Conservation (phyloP, 2,329 filamentous ascomycete species). For the Madurella fahalii region DNA sequence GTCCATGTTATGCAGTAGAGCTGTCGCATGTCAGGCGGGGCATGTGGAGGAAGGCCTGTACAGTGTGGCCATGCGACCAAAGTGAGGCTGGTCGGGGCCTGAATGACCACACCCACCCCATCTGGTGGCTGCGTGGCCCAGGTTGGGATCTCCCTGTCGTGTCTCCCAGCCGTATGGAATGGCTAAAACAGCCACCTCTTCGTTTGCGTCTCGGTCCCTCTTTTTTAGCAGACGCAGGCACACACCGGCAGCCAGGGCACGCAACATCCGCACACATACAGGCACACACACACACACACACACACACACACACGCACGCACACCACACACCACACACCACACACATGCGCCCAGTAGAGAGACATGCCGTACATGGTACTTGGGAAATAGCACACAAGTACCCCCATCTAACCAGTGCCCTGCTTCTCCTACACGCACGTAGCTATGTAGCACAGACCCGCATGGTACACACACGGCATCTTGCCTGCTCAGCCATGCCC, state of each 20-base stretch:
- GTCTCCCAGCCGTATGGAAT: neutral
- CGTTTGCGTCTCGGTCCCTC: slow-evolving; percentile 15
- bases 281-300: neutral
- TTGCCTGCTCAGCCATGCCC: slow-evolving; percentile 10
- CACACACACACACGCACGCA: slow-evolving; percentile 11
- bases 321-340: no score
- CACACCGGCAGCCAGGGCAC: neutral
- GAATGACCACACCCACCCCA: neutral
- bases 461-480: slow-evolving; percentile 13
- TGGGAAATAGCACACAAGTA: slow-evolving; percentile 14
- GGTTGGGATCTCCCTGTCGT: neutral
- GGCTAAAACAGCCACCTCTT: neutral
- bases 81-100: neutral
- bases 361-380: slow-evolving; percentile 19
- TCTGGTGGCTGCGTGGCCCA: neutral
- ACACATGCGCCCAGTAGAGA: slow-evolving; percentile 1
- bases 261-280: slow-evolving; percentile 6
- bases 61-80: neutral
- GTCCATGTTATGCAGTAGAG: neutral
- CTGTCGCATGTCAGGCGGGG: neutral
- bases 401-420: slow-evolving; percentile 3
- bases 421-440: slow-evolving; percentile 6
- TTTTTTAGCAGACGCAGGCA: slow-evolving; percentile 14
- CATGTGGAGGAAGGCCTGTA: neutral
- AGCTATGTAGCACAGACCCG: slow-evolving; percentile 14